Evolutionary conservation across 2,329 filamentous ascomycete genomes (phyloP), one percentile per base, ranked within the genome.

Genomic region (Stagonosporopsis cucurbitacearum): DNA sequence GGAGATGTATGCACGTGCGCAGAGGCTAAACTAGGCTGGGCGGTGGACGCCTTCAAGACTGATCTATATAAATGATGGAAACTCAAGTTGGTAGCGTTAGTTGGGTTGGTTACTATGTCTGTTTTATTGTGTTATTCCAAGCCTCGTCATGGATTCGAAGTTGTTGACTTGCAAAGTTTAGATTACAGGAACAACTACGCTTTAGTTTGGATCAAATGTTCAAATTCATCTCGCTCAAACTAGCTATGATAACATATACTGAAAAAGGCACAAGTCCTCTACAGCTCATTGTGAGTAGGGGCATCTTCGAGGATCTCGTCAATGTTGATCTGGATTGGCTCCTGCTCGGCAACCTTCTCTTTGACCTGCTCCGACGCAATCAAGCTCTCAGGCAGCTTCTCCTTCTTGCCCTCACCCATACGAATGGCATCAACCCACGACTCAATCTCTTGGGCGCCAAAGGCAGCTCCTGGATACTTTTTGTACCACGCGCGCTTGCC

Each of bases 381-480:
- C 32, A 81, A 42, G 4, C 69, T 69, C 56, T 88, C 84, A 36
- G 81, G 82, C 15, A 93, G 71, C 65, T 86, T 90, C 67, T 87
- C 83, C 82, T 94, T 97, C 56, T 84, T 79, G 2, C 91, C 90
- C 71, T 98, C 94, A 48, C 93, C 91, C 81, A 99, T 84, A 33
- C 92, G 88, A 59, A 98, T 92, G n/a, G 86, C 83, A 69, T 99
- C 95, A 56, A 99, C 86, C 92, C 94, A 99, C 59, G 80, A 79
- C 78, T 96, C 91, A 26, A 99, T 79, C 23, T 82, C 84, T 50
- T 84, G 80, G 22, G 81, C 71, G 50, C 84, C 85, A 40, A 86
- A 87, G 15, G 77, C 73, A 8, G 77, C 74, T 6, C 83, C 86
- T 43, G 85, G 78, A 73, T 91, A 95, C 54, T 84, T 85, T 67